Base-by-base conservation (phyloP, 805 yeast species). In the Nakazawaea wickerhamii region DNA sequence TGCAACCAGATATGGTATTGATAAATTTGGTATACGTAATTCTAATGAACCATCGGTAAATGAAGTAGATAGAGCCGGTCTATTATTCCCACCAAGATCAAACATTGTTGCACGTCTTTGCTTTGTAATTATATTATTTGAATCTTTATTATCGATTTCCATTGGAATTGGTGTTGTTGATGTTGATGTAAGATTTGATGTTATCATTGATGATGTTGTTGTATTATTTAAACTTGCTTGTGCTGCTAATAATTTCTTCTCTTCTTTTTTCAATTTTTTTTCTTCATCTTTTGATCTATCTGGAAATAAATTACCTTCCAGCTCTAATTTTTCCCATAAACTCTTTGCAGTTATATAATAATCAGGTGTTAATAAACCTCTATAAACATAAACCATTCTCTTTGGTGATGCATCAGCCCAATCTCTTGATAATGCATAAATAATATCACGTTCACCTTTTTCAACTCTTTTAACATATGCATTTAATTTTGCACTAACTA, bases 341-440 rank as follows among this genome's bases (percentile, higher is more conserved):
- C 73, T 75, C 40, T 79, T 75, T 6, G 85, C 91, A 55, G 81
- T 86, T 30, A 78, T 63, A 52, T 81, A 81, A 61, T 81, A 85
- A 57, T 84, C 90, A n/a, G 77, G 71, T 23, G 91, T 75, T 48
- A 85, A 67, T 22, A 83, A 64, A 30, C 95, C 95, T 54, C 93
- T 77, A 60, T 85, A 85, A 38, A 84, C 89, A 55, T 85, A 85
- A 21, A 85, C 89, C 95, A 85, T 85, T 67, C 95, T 72, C 55
- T 85, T 81, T 40, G 95, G 95, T 2, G 88, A 79, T 14, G 91
- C 88, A 59, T 84, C 91, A 3, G 95, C 91, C 95, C 95, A 85
- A 60, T 85, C 93, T 63, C 95, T 75, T 1, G 88, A 80, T 33
- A 85, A 64, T 15, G 91, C 87, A 59, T 85, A 85, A 44, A 74